Evolutionary conservation across 2,329 filamentous ascomycete genomes (phyloP), one percentile per base, ranked within the genome.

Genomic region (Neopestalotiopsis sp.): DNA sequence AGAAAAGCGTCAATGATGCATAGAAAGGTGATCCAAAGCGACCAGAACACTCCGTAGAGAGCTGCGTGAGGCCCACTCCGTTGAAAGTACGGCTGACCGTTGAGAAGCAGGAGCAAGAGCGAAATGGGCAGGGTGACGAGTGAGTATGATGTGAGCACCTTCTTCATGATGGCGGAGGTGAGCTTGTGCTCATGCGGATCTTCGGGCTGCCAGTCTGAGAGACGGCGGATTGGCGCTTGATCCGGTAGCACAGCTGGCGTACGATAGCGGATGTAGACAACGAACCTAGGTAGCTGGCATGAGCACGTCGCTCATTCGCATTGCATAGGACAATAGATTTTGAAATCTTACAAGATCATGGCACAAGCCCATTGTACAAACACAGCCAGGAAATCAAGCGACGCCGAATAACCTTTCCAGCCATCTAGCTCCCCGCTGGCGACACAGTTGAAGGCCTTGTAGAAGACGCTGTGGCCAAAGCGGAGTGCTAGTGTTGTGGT

Each of bases 361-460:
- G 69, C 65, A 58, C 69, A 70, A 20, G 67, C 38, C 69, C 69
- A 70, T 67, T 70, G 69, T 13, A 68, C 69, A n/a, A 68, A 57
- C 2, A 70, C 69, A 6, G 67, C 66, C 17, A 70, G 49, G 49
- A 70, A 68, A 34, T 63, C 66, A 20, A 70, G 49, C 14, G 64
- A 65, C 14, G 69, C 69, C 14, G 69, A 68, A 58, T 70, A 70
- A 42, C 66, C 66, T 42, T 67, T 58, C 69, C 69, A 68, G 2
- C 66, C 69, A 28, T 14, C 30, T n/a, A 70, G 66, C 58, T 68
- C 57, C n/a, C 61, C 66, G 66, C 62, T 66, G 34, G 49, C 63
- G 5, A 70, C 57, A 57, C 69, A 70, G 14, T 62, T 66, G 66
- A 66, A 70, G 5, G 69, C 56, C 9, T 24, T 32, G n/a, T 65